phyloP scores from a whole-genome alignment of 2,329 filamentous ascomycete genomes.

The Fusarium torulosum region DNA sequence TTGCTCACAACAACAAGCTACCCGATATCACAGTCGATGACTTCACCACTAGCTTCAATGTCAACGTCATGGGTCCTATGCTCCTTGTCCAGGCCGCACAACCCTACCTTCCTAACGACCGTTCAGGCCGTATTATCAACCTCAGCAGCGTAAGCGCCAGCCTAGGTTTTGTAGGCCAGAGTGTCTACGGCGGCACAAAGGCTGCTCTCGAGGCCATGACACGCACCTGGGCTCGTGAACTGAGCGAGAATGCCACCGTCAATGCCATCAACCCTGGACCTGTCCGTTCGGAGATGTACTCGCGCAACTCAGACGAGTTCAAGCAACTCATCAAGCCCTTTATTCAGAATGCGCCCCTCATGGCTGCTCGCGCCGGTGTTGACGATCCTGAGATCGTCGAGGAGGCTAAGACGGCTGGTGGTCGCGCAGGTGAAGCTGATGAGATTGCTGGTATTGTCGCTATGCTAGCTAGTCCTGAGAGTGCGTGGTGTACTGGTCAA shows the following conservation, averaged over 20 bases:
- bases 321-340: constrained; percentile 48
- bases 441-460: constrained; percentile 46
- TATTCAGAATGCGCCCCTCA: constrained; percentile 48
- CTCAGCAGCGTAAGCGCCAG: constrained; percentile 63
- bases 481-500: constrained; percentile 47
- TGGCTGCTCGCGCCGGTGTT: constrained; percentile 43
- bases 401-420: constrained; percentile 46
- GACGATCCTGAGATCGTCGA: constrained; percentile 46
- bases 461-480: constrained; percentile 47
- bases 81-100: constrained; percentile 79
- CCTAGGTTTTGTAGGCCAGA: constrained; percentile 63
- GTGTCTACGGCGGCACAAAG: constrained; percentile 67
- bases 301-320: constrained; percentile 48
- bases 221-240: constrained; percentile 66
- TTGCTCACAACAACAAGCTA: constrained; percentile 71
- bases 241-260: constrained; percentile 64
- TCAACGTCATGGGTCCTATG: constrained; percentile 84
- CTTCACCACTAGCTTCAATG: constrained; percentile 77
- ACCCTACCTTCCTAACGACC: constrained; percentile 77
- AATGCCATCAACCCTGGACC: constrained; percentile 68
- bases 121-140: constrained; percentile 69
- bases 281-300: constrained; percentile 64
- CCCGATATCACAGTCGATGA: constrained; percentile 71
- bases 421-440: constrained; percentile 46
- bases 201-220: constrained; percentile 68